Base-by-base conservation (phyloP, 352 stramenopile genomes). In the Halophytophthora batemanensis region DNA sequence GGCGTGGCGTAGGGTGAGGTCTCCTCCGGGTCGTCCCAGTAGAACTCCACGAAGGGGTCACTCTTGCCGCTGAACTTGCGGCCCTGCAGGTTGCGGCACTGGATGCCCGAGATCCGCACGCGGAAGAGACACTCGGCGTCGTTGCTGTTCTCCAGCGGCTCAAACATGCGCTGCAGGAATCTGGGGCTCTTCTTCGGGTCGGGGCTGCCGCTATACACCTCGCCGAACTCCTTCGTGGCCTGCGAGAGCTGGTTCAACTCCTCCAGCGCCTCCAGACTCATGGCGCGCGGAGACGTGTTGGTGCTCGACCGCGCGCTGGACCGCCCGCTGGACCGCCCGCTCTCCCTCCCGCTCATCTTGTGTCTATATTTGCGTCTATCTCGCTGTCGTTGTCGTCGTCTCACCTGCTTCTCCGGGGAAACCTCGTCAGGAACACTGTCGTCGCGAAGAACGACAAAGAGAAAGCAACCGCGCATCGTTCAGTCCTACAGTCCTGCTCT, bases 31-130 rank as follows among this genome's bases (percentile, higher is more conserved):
- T 90, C 79, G 49, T 91, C 85, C 85, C 85, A 95, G 47, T 82
- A 87, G 55, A 95, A 93, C 59, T 93, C 85, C 23, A 95, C 85
- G 56, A 89, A 95, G 14, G 85, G 82, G 62, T 93, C 83, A 48
- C 74, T 87, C 59, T 93, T 93, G 54, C 82, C 79, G 56, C 80
- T 87, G 40, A 95, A 79, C 44, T 85, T 71, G 37, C 82, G 73
- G 15, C 74, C 77, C 50, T 90, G 78, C 13, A 95, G 59, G 60
- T 95, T 95, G 23, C 85, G 82, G 50, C 85, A 95, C 65, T 95
- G 85, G 49, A 95, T 95, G 37, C 82, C 82, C 2, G 78, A 91
- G 45, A 95, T 89, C 2, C 84, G 71, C 40, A 95, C 82, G 36
- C 82, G 80, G 45, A 95, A 95, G 34, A 93, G 64, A 54, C 83